These are phyloP conservation scores for Turritis glabra DNA, from an alignment of 345 rosid genomes.

Conservation along the genomic window DNA sequence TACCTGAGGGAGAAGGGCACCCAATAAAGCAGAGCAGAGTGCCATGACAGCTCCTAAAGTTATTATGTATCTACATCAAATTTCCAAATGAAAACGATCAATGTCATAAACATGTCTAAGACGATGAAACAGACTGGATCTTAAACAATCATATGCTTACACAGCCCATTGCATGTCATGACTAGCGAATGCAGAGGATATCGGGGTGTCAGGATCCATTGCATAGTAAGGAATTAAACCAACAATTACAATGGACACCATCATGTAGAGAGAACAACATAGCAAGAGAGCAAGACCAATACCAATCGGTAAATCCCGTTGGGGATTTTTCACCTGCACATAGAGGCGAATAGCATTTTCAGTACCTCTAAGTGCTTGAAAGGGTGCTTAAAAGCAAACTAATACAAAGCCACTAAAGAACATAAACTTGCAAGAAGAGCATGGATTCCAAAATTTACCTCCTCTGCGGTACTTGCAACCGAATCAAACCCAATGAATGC, in stretches of 20 bases:
- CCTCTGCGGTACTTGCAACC: slow-evolving; percentile 98
- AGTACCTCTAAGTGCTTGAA: background rate
- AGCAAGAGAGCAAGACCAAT: slow-evolving; percentile 81
- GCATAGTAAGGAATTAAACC: slow-evolving; percentile 93
- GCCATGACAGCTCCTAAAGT: slow-evolving; percentile 93
- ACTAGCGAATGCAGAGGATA: slow-evolving; percentile 88
- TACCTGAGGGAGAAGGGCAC: slow-evolving; percentile 98
- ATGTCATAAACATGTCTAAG: background rate
- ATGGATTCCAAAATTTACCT: slow-evolving; percentile 47
- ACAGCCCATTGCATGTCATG: slow-evolving; percentile 98
- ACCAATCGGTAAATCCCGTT: slow-evolving; percentile 92
- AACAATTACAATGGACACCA: slow-evolving; percentile 86
- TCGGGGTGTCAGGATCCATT: slow-evolving; percentile 98
- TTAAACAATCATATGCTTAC: slow-evolving; percentile 51
- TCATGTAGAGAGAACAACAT: slow-evolving; percentile 91
- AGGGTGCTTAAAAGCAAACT: background rate
- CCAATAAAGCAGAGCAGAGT: slow-evolving; percentile 93
- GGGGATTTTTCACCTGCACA: slow-evolving; percentile 94
- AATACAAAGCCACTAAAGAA: background rate
- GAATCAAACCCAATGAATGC: slow-evolving; percentile 96
- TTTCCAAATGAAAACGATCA: slow-evolving; percentile 5
- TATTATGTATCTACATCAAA: slow-evolving; percentile 65
- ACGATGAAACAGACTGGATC: background rate
- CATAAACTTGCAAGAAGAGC: background rate
- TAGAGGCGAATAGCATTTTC: slow-evolving; percentile 15